Percentiles rank a stretch among this genome's conserved stretches.
Evolutionary conservation across 2,329 filamentous ascomycete species (phyloP).

Genomic region (Ascochyta rabiei): DNA sequence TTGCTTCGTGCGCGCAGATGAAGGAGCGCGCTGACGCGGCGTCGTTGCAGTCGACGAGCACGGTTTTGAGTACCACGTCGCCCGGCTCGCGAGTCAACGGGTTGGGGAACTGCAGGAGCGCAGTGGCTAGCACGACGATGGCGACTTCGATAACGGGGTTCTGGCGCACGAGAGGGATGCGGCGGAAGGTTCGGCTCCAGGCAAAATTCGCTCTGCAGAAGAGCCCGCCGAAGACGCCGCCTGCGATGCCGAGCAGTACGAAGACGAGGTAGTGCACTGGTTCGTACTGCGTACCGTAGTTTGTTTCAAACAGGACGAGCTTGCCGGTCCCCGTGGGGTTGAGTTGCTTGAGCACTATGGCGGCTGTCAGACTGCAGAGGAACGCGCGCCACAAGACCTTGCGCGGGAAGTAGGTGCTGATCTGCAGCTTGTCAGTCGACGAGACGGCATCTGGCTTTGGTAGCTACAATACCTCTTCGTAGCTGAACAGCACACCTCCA

Average conservation of each 20-base stretch:
- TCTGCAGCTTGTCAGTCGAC: conserved; percentile 26
- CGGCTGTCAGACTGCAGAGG: conserved; percentile 62
- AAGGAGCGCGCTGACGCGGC: conserved; percentile 47
- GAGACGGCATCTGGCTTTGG: too few relatives aligned
- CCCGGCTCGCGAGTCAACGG: conserved; percentile 61
- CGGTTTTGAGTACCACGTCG: conserved; percentile 62
- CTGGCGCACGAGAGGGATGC: conserved; percentile 59
- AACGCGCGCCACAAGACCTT: conserved; percentile 66
- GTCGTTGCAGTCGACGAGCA: conserved; percentile 61
- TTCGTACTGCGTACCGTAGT: conserved; percentile 63
- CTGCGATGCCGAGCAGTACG: conserved; percentile 60
- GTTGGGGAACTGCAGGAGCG: conserved; percentile 63
- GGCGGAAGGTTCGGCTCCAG: conserved; percentile 63
- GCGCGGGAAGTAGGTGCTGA: conserved; percentile 64
- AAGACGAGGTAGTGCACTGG: conserved; percentile 63
- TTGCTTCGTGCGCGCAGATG: conserved; percentile 59
- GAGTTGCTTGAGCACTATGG: conserved; percentile 61
- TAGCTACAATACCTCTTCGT: conserved; percentile 51
- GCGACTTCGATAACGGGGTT: conserved; percentile 63
- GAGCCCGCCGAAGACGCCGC: conserved; percentile 64
- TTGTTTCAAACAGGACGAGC: conserved; percentile 65
- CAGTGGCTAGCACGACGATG: conserved; percentile 60
- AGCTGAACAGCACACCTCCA: conserved; percentile 65
- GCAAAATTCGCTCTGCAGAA: conserved; percentile 65
- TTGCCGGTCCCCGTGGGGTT: conserved; percentile 67